Base-by-base conservation (phyloP, 2,329 filamentous ascomycete genomes). In the Magnaporthiopsis rhizophila region DNA sequence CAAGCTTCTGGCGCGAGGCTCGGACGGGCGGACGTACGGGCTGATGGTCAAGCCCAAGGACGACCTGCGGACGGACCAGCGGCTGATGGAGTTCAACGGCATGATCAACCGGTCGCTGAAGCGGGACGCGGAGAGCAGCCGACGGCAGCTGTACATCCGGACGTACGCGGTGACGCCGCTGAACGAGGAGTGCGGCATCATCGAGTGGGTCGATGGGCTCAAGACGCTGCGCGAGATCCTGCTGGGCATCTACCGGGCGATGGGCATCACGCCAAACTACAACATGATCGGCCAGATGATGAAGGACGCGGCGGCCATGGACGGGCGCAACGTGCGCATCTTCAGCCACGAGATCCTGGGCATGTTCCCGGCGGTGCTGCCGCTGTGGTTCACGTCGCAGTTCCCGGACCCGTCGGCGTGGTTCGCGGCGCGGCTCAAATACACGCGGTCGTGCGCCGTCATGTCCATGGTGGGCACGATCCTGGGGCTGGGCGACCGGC, bases 391-490 rank as follows among this genome's bases (percentile, higher is more conserved):
- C 75, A 86, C 95, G 26, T 90, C 96, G 69, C 92, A 92, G 70
- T 99, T 97, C 73, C 92, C 95, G 0, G 92, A 96, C 72, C 93
- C 96, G 4, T 91, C 91, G 15, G 83, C 89, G 1, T 99, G 95
- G 95, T 96, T 99, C 75, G 85, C 87, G 2, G 93, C 94, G 12
- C 86, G 95, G 9, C 82, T 98, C 59, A 86, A 88, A 60, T 99
- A 98, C 77, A 96, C 95, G 2, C 87, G 95, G 4, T 96, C 95
- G 0, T 94, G 91, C 71, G 95, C 96, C 13, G 95, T 99, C 69
- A 99, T 99, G 93, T 97, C 92, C n/a, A 99, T 99, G 86, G 92
- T 97, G 5, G 95, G 95, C 62, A 96, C 96, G 65, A 93, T 98
- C 61, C 84, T 99, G 5, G 95, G 90, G 0, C 82, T 99, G 0